A percentile compares a stretch with the other conserved stretches of the same genome.
Evolutionary conservation across 1,284 basidiomycete species (phyloP).

Genomic region (Mycocalia duriaeana): DNA sequence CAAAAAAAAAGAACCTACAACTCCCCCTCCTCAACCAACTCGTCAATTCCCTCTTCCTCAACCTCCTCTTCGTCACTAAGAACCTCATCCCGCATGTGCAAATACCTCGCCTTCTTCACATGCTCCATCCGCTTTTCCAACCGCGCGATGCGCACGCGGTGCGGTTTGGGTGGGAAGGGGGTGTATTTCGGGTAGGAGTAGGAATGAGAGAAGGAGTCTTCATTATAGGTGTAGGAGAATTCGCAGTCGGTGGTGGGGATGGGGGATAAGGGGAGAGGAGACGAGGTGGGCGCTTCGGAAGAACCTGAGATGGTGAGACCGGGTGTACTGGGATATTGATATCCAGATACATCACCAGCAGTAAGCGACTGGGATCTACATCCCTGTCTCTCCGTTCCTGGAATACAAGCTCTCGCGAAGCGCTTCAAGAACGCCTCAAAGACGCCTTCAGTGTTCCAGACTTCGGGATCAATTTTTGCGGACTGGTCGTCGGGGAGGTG

Average conservation of each 20-base stretch:
- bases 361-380: constrained; percentile 6
- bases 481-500: constrained; percentile 12
- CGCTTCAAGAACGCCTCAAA: too few species aligned
- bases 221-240: neutral
- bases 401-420: neutral
- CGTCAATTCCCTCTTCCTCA: constrained; percentile 16
- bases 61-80: constrained; percentile 17
- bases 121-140: constrained; percentile 27
- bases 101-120: constrained; percentile 25
- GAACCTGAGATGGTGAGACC: constrained; percentile 5
- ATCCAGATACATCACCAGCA: constrained; percentile 2
- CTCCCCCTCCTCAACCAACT: constrained; percentile 12
- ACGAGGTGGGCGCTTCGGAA: constrained; percentile 9
- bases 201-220: constrained; percentile 15
- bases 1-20: constrained; percentile 18
- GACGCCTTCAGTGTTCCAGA: neutral
- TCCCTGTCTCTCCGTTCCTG: constrained; percentile 8
- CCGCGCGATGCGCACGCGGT: constrained; percentile 27
- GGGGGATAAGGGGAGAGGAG: constrained; percentile 11
- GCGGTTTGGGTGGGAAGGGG: constrained; percentile 27
- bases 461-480: neutral
- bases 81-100: constrained; percentile 20
- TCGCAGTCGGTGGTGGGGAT: constrained; percentile 8
- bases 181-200: constrained; percentile 15
- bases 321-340: neutral